A percentile compares a stretch with the other conserved stretches of the same genome.
Evolutionary conservation across 257 asterid genomes (phyloP).

Genomic region (Solanum piurae): DNA sequence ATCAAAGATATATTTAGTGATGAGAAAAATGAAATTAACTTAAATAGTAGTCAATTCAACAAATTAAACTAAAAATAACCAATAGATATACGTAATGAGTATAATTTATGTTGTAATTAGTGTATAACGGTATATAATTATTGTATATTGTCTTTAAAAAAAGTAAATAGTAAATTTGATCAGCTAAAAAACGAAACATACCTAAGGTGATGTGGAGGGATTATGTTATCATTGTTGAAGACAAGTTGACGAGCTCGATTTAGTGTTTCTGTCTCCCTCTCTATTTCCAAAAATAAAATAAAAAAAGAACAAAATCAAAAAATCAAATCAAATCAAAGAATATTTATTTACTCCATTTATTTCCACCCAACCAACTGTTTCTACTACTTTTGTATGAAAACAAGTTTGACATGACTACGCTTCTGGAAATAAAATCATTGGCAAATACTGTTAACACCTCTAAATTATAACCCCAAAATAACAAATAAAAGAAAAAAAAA

Average conservation of each 20-base stretch:
- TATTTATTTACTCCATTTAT: constrained; percentile 4
- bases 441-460: not conserved
- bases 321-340: constrained; percentile 11
- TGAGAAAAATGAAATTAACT: too few species aligned
- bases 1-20: too few species aligned
- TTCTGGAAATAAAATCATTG: constrained; percentile 8
- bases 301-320: not conserved
- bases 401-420: constrained; percentile 25
- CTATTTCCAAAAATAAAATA: constrained; percentile 16
- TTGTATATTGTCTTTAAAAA: not conserved
- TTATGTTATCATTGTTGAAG: constrained; percentile 47
- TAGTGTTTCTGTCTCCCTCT: constrained; percentile 92
- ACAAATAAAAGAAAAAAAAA: not conserved
- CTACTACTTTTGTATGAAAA: constrained; percentile 14
- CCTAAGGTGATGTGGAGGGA: constrained; percentile 57
- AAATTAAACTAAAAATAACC: not conserved
- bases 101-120: not conserved
- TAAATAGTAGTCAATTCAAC: not conserved
- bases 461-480: not conserved
- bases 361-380: not conserved
- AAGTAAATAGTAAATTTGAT: not conserved
- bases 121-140: not conserved
- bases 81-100: not conserved
- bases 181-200: constrained; percentile 2
- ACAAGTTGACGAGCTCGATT: constrained; percentile 93